Conservation (phyloP, 2,329 filamentous ascomycete species). For the Hymenoscyphus albidus region DNA sequence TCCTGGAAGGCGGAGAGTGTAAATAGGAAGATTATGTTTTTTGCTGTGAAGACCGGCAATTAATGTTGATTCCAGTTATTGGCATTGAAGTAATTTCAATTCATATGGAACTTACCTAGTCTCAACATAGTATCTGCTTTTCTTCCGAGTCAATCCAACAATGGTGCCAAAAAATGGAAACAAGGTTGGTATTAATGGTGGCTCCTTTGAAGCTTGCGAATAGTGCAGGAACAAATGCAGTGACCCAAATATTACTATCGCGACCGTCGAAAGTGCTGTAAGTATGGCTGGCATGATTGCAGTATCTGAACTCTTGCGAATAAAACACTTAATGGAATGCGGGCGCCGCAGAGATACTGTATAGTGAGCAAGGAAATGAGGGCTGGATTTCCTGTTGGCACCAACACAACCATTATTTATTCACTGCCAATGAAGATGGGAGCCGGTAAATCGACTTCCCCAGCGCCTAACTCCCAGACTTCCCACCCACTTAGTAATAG, state of each 20-base stretch:
- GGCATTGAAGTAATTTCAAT: not conserved
- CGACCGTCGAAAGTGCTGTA: not conserved
- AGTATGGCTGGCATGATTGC: slow-evolving; percentile 1
- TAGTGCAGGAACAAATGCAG: slow-evolving; percentile 7
- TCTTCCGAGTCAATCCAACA: slow-evolving; percentile 9
- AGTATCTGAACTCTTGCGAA: not conserved
- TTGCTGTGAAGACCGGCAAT: slow-evolving; percentile 4
- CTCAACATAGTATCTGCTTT: slow-evolving; percentile 16
- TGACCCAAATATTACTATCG: not conserved
- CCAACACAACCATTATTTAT: too few relatives aligned
- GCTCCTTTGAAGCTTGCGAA: slow-evolving; percentile 11
- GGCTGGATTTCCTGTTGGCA: too few relatives aligned
- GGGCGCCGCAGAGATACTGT: too few relatives aligned
- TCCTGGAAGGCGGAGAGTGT: slow-evolving; percentile 41
- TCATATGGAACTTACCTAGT: slow-evolving; percentile 2
- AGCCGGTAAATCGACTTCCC: too few relatives aligned
- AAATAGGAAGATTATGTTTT: slow-evolving; percentile 34
- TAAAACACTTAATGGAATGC: too few relatives aligned
- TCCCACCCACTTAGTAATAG: too few relatives aligned
- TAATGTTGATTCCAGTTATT: not conserved
- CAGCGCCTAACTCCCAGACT: too few relatives aligned
- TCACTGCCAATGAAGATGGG: too few relatives aligned
- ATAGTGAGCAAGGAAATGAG: too few relatives aligned
- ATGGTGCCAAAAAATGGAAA: slow-evolving; percentile 16
- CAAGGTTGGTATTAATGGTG: slow-evolving; percentile 2